A percentile compares a stretch with the other conserved stretches of the same genome.
These are phyloP conservation scores for Reticulascus tulasneorum DNA, from an alignment of 2,329 filamentous ascomycete genomes.

Conservation along the genomic window DNA sequence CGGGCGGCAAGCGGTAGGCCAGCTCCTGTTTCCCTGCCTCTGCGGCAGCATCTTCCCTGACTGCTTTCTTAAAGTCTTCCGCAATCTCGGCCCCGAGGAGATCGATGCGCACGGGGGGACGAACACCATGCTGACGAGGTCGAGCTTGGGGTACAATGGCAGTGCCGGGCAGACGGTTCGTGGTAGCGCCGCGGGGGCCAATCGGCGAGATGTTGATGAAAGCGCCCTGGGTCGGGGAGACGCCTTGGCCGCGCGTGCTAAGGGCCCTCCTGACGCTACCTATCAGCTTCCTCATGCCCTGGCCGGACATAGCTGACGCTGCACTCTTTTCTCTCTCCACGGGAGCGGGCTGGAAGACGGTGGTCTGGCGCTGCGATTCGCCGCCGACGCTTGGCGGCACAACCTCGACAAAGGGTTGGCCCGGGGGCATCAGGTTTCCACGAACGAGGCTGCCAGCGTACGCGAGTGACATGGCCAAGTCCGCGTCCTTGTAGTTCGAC, in stretches of 20 bases:
- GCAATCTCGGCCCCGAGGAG: slow-evolving; percentile 73
- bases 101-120: slow-evolving; percentile 68
- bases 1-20: slow-evolving; percentile 7
- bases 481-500: slow-evolving; percentile 46
- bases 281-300: slow-evolving; percentile 81
- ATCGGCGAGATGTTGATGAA: slow-evolving; percentile 46
- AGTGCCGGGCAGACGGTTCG: slow-evolving; percentile 56
- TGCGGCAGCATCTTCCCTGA: slow-evolving; percentile 59
- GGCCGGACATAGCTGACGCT: slow-evolving; percentile 59
- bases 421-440: slow-evolving; percentile 78
- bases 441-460: slow-evolving; percentile 82
- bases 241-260: slow-evolving; percentile 52
- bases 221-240: slow-evolving; percentile 41
- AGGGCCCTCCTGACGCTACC: slow-evolving; percentile 81
- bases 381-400: slow-evolving; percentile 47
- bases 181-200: slow-evolving; percentile 49
- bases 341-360: slow-evolving; percentile 42
- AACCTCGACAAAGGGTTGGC: slow-evolving; percentile 73
- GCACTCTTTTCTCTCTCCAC: slow-evolving; percentile 35
- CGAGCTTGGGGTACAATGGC: slow-evolving; percentile 56
- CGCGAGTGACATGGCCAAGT: slow-evolving; percentile 58
- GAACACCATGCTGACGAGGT: slow-evolving; percentile 36
- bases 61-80: slow-evolving; percentile 73
- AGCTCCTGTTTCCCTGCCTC: too few relatives aligned
- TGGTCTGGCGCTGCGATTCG: slow-evolving; percentile 48